Evolutionary conservation across 2,329 filamentous ascomycete genomes (phyloP), one percentile per base, ranked within the genome.

Genomic region (Zasmidium angulare): DNA sequence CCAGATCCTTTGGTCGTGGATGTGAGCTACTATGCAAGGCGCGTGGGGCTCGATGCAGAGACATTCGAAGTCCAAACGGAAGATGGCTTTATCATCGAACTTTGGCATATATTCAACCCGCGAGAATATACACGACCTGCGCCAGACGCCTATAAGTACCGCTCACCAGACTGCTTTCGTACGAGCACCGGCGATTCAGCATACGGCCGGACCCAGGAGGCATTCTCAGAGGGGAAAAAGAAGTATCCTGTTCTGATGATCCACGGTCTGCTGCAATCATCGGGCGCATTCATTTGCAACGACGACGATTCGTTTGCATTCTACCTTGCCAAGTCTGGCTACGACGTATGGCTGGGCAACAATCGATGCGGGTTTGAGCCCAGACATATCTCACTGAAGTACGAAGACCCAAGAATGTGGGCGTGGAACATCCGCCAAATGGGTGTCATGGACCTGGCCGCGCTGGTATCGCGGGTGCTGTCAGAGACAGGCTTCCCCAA

Each of bases 401-500:
- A 89, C 65, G 78, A 79, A 2, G 93, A 98, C 70, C 93, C 93
- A 1, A 85, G 92, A 26, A 96, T 97, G 90, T 97, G 93, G 93
- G 86, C 88, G 46, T 98, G 93, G 93, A 96, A 96, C 66, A 96
- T 97, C 56, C 86, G 90, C 0, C 91, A 96, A 70, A 96, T 97
- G 89, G 93, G 92, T 2, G 88, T 93, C 0, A 86, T 96, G 71
- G 93, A 98, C 71, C 82, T 98, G 2, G 84, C 93, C 0, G 92
- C 93, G 0, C 81, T 97, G 31, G 84, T 89, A 1, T 90, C 89
- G 0, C 86, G 90, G 4, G 90, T 97, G 1, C 81, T 96, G 1
- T 82, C 82, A 43, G 89, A 96, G 76, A 97, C 93, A 0, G 88
- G 89, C 0, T 96, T 96, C 69, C 79, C 85, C 17, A 95, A 93